phyloP scores from a whole-genome alignment of 1,284 basidiomycete genomes.

The Earliella scabrosa region DNA sequence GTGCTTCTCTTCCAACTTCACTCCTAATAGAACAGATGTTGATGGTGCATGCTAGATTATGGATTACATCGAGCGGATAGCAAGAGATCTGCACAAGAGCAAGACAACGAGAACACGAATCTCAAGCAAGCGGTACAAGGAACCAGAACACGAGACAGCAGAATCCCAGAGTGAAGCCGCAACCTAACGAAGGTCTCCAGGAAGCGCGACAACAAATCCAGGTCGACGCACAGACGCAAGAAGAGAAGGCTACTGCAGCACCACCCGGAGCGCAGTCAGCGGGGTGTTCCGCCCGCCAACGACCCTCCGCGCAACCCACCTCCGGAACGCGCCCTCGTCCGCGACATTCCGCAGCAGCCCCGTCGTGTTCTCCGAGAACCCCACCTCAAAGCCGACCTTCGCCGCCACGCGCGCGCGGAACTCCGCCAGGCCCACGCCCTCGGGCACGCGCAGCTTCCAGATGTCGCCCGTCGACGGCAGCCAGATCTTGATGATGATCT shows the following conservation, averaged over 20 bases:
- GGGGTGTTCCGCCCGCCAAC: constrained; percentile 31
- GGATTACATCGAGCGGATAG: too few relatives aligned
- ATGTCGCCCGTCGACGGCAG: constrained; percentile 44
- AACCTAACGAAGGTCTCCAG: too few relatives aligned
- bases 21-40: too few relatives aligned
- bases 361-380: constrained; percentile 26
- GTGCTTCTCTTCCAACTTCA: too few relatives aligned
- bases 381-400: constrained; percentile 42
- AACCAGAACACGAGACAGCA: too few relatives aligned
- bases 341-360: constrained; percentile 17
- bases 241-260: constrained; percentile 9
- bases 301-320: constrained; percentile 31
- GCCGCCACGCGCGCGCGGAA: constrained; percentile 38
- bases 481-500: constrained; percentile 45
- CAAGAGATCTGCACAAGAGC: too few relatives aligned
- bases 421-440: constrained; percentile 31
- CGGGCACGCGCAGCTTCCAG: constrained; percentile 44
- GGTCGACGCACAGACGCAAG: too few relatives aligned
- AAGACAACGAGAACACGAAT: too few relatives aligned
- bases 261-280: constrained; percentile 28
- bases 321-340: constrained; percentile 29
- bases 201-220: too few relatives aligned
- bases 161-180: too few relatives aligned
- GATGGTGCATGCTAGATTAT: too few relatives aligned
- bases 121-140: too few relatives aligned